Conservation (phyloP, 768 basidiomycete genomes). For the Tulasnella sp. region DNA sequence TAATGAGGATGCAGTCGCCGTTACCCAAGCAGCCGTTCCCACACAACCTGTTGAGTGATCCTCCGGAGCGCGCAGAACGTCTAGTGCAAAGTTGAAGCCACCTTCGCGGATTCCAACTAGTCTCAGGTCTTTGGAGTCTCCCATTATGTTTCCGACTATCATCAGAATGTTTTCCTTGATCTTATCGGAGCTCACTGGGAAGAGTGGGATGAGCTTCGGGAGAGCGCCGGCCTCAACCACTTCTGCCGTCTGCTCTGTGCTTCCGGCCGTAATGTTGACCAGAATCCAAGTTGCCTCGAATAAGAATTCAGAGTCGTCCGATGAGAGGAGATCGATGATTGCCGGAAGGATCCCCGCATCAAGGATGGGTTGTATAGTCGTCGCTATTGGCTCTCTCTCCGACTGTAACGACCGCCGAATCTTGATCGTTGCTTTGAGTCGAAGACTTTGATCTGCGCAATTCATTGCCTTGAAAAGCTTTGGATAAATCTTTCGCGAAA, state of each 20-base stretch:
- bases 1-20: not conserved
- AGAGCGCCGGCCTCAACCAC: not conserved
- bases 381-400: not conserved
- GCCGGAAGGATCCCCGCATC: not conserved
- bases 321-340: not conserved
- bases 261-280: not conserved
- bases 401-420: not conserved
- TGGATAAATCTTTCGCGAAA: too few relatives aligned
- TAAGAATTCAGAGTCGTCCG: too few relatives aligned
- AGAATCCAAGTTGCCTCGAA: too few relatives aligned
- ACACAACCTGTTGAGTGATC: not conserved
- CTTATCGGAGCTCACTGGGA: too few relatives aligned
- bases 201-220: not conserved
- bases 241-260: not conserved
- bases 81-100: not conserved
- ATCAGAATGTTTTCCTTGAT: not conserved
- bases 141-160: not conserved
- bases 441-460: not conserved
- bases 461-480: not conserved
- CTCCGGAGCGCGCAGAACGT: not conserved
- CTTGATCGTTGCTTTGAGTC: not conserved
- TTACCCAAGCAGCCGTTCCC: not conserved
- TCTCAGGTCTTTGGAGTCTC: not conserved
- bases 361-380: not conserved
- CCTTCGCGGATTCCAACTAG: not conserved